phyloP scores from a whole-genome alignment of 352 stramenopile species.

The Globisporangium parvum region DNA sequence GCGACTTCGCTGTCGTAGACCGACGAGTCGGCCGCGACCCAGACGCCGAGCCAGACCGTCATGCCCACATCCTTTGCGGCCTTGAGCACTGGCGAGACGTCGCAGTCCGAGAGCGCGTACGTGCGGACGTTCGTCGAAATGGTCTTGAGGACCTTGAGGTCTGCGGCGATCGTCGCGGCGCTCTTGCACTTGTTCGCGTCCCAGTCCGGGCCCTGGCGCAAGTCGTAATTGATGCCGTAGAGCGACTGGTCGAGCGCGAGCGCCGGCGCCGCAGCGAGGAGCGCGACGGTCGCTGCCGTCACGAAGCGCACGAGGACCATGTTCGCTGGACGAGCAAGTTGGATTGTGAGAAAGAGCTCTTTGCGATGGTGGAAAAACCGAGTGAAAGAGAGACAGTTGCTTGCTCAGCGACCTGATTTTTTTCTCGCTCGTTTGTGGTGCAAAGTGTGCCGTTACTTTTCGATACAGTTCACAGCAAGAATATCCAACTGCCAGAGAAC shows the following conservation, averaged over 20 bases:
- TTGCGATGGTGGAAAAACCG: no score
- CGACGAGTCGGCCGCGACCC: constrained; percentile 57
- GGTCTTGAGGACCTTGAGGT: constrained; percentile 61
- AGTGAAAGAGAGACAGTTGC: no score
- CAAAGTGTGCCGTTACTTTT: no score
- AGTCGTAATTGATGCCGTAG: constrained; percentile 82
- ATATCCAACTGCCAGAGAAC: no score
- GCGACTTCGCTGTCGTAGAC: constrained; percentile 67
- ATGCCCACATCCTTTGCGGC: constrained; percentile 58
- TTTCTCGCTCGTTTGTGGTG: no score
- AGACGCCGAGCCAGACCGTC: constrained; percentile 80
- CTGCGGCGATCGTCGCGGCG: constrained; percentile 46
- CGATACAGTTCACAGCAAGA: no score
- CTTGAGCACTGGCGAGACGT: constrained; percentile 61
- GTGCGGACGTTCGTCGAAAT: constrained; percentile 76
- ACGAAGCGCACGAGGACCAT: constrained; percentile 23
- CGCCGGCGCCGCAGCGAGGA: constrained; percentile 17
- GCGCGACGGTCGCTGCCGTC: constrained; percentile 28
- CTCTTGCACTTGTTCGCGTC: constrained; percentile 73
- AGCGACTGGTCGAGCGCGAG: constrained; percentile 64
- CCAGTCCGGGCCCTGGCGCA: constrained; percentile 76
- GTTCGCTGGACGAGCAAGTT: neutral
- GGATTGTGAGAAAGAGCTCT: no score
- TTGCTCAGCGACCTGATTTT: no score
- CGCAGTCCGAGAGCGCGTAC: constrained; percentile 75